phyloP scores from a whole-genome alignment of 345 rosid genomes.

The Eutrema heterophyllum region DNA sequence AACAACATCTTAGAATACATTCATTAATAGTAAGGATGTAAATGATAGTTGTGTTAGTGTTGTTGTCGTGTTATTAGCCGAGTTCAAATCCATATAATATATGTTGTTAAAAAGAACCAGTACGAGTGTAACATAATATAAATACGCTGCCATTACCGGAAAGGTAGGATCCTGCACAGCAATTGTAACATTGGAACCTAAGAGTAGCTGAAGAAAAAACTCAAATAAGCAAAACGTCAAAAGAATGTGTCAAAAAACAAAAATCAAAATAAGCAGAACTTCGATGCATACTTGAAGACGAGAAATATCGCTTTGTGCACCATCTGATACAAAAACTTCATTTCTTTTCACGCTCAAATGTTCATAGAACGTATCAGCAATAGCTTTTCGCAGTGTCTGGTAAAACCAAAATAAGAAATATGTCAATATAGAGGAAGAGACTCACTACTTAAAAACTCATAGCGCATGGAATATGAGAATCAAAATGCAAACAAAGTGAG shows the following conservation, averaged over 20 bases:
- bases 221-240: background rate
- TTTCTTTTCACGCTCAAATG: conserved; percentile 34
- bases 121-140: background rate
- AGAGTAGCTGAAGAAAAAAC: conserved; percentile 41
- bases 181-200: conserved; percentile 46
- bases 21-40: background rate
- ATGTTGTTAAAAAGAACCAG: too few species aligned
- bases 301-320: conserved; percentile 59
- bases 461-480: background rate
- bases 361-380: conserved; percentile 51
- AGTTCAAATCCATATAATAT: too few species aligned
- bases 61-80: too few species aligned
- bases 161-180: conserved; percentile 69
- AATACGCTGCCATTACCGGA: conserved; percentile 32
- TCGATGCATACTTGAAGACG: conserved; percentile 47
- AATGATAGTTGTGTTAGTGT: too few species aligned
- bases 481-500: background rate
- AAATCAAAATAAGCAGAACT: background rate
- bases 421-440: background rate
- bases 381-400: conserved; percentile 48
- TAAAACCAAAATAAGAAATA: background rate
- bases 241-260: background rate
- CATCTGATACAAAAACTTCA: conserved; percentile 69
- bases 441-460: background rate
- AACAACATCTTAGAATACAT: background rate